These are phyloP conservation scores for Pleurotus tuoliensis DNA, from an alignment of 768 basidiomycete species.

Conservation along the genomic window DNA sequence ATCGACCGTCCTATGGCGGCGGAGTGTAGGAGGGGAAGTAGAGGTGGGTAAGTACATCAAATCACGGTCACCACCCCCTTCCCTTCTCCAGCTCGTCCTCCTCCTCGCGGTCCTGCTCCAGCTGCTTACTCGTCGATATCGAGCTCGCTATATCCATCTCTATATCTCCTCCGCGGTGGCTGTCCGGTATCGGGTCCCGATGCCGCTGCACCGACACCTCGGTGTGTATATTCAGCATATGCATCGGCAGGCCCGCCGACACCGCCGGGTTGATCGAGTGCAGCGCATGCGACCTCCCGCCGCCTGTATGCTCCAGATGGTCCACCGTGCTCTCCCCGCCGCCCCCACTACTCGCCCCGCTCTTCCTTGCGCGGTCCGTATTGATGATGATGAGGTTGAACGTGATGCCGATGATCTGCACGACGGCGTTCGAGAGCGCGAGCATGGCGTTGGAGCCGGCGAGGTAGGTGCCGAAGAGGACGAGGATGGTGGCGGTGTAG, in stretches of 20 bases:
- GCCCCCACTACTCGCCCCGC: neutral
- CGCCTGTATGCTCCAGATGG: neutral
- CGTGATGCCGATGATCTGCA: conserved; percentile 38
- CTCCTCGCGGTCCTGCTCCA: neutral
- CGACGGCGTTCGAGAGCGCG: conserved; percentile 35
- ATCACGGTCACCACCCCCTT: neutral
- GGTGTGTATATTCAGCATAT: conserved; percentile 29
- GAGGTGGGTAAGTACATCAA: too few species aligned
- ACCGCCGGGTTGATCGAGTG: neutral
- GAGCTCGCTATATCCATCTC: neutral
- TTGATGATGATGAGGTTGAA: conserved; percentile 29
- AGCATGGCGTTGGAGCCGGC: conserved; percentile 32
- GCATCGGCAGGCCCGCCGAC: conserved; percentile 16
- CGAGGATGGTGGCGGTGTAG: conserved; percentile 30
- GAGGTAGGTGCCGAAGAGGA: conserved; percentile 32
- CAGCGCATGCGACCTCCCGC: neutral
- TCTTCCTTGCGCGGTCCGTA: conserved; percentile 19
- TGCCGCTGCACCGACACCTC: conserved; percentile 15
- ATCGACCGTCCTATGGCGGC: too few species aligned
- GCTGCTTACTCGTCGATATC: neutral
- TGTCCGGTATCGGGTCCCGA: conserved; percentile 12
- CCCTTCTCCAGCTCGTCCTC: neutral
- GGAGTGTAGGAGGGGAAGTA: too few species aligned
- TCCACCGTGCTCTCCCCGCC: too few species aligned
- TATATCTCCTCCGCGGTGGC: too few species aligned